Percentiles rank a stretch among this genome's conserved stretches.
Conservation (phyloP, 2,329 filamentous ascomycete species). For the Monosporascus cannonballus region DNA sequence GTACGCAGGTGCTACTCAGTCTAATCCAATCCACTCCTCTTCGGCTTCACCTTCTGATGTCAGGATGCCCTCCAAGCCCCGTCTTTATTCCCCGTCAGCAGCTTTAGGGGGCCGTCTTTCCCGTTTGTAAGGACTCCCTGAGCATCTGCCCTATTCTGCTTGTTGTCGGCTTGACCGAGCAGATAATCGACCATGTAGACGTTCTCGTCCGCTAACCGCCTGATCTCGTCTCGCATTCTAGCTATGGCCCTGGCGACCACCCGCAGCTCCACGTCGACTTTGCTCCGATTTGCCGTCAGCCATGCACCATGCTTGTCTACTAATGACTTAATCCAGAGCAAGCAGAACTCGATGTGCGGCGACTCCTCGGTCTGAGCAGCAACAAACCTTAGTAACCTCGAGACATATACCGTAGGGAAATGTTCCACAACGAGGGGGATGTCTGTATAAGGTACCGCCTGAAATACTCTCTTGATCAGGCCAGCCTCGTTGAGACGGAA, state of each 20-base stretch:
- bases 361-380: slow-evolving; percentile 82
- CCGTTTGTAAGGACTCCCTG: slow-evolving; percentile 8
- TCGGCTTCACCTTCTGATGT: slow-evolving; percentile 18
- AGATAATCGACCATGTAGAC: slow-evolving; percentile 85
- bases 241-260: slow-evolving; percentile 75
- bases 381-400: slow-evolving; percentile 78
- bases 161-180: slow-evolving; percentile 40
- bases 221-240: slow-evolving; percentile 75
- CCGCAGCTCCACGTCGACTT: slow-evolving; percentile 78
- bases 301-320: slow-evolving; percentile 79
- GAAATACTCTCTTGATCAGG: slow-evolving; percentile 79
- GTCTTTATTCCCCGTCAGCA: slow-evolving; percentile 13
- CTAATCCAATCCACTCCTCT: slow-evolving; percentile 26
- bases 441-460: slow-evolving; percentile 68
- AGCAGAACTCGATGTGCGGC: slow-evolving; percentile 89
- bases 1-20: slow-evolving; percentile 11
- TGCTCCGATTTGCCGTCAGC: slow-evolving; percentile 73
- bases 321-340: slow-evolving; percentile 83
- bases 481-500: slow-evolving; percentile 88
- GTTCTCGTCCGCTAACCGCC: slow-evolving; percentile 80
- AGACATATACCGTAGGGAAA: slow-evolving; percentile 79
- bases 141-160: slow-evolving; percentile 4
- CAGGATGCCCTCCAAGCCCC: slow-evolving; percentile 11
- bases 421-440: slow-evolving; percentile 73
- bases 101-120: slow-evolving; percentile 16